phyloP scores from a whole-genome alignment of 345 rosid genomes.

The Brassica carinata region DNA sequence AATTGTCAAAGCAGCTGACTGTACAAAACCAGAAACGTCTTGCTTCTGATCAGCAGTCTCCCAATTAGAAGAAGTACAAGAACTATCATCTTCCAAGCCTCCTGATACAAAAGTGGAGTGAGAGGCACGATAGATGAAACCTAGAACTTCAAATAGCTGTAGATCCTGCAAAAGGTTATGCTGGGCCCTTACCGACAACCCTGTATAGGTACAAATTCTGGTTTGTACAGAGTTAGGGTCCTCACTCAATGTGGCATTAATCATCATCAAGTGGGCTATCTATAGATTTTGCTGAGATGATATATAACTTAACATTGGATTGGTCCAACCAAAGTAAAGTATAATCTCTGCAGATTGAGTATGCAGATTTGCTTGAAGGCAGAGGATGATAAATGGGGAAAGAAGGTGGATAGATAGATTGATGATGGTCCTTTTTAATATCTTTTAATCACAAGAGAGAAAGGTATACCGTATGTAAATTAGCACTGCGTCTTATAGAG shows the following conservation, averaged over 20 bases:
- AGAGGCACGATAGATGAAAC: constrained; percentile 45
- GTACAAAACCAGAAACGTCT: constrained; percentile 62
- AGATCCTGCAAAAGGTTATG: constrained; percentile 51
- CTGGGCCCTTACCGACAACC: constrained; percentile 58
- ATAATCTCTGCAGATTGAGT: too few relatives aligned
- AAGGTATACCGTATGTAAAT: constrained; percentile 32
- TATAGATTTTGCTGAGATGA: constrained; percentile 22
- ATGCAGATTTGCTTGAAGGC: too few relatives aligned
- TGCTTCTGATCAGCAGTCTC: constrained; percentile 39
- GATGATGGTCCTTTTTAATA: neutral
- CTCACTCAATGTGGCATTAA: constrained; percentile 16
- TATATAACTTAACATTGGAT: constrained; percentile 16
- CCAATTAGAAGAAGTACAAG: constrained; percentile 61
- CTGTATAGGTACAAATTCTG: constrained; percentile 68
- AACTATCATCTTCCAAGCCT: constrained; percentile 54
- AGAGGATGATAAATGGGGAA: too few relatives aligned
- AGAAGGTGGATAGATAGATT: too few relatives aligned
- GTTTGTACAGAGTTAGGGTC: constrained; percentile 16
- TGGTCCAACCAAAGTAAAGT: constrained; percentile 17
- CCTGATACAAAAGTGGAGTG: constrained; percentile 79
- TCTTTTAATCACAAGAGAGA: constrained; percentile 7
- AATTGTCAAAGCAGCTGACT: constrained; percentile 54
- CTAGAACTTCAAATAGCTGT: constrained; percentile 50
- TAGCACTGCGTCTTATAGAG: constrained; percentile 34
- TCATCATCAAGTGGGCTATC: constrained; percentile 14